Evolutionary conservation across 2,329 filamentous ascomycete genomes (phyloP).

Genomic region (Xylaria hypoxylon): DNA sequence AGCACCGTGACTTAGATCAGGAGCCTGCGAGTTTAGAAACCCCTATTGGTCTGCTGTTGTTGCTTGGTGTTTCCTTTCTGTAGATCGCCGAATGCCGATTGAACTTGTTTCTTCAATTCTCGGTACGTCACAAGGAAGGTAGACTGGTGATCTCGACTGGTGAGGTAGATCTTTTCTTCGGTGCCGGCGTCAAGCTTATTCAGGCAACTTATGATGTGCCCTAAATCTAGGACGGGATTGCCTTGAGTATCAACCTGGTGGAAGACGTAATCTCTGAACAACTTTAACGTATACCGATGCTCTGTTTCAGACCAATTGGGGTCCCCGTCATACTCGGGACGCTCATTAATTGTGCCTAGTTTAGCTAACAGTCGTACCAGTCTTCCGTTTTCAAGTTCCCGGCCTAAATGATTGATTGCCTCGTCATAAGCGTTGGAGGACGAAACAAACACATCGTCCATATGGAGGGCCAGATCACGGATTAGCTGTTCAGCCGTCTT

Average conservation of each 20-base stretch:
- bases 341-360: constrained; percentile 87
- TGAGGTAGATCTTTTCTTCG: constrained; percentile 86
- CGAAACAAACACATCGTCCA: constrained; percentile 80
- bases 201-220: constrained; percentile 85
- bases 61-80: constrained; percentile 56
- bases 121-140: constrained; percentile 90
- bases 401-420: constrained; percentile 75
- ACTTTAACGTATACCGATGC: constrained; percentile 89
- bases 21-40: constrained; percentile 32
- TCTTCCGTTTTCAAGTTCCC: constrained; percentile 91
- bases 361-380: constrained; percentile 84
- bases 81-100: constrained; percentile 69
- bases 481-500: constrained; percentile 86
- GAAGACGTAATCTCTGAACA: constrained; percentile 97
- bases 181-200: constrained; percentile 93
- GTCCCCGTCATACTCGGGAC: constrained; percentile 84
- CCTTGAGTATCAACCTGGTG: constrained; percentile 91
- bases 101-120: constrained; percentile 79
- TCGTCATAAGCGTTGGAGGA: constrained; percentile 83
- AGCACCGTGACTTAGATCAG: not conserved
- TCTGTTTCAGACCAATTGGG: constrained; percentile 90
- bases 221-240: constrained; percentile 85
- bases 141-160: constrained; percentile 90
- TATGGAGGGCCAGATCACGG: constrained; percentile 79
- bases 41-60: constrained; percentile 39